These are phyloP conservation scores for Yarrowia bubula DNA, from an alignment of 805 yeast species.

Conservation along the genomic window DNA sequence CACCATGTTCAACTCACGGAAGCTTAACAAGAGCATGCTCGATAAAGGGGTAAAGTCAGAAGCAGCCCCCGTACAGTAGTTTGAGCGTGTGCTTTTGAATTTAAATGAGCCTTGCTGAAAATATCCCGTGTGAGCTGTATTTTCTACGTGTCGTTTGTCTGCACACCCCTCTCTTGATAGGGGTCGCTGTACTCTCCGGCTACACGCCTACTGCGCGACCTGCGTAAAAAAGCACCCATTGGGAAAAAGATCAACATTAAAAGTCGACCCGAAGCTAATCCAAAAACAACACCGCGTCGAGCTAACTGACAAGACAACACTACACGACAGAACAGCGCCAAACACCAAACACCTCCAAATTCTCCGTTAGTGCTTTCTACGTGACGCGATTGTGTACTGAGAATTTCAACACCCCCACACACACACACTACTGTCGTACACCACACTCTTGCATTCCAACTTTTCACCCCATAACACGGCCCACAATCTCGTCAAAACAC, in stretches of 20 bases:
- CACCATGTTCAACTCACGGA: no score
- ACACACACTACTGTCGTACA: not conserved
- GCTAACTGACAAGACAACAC: no score
- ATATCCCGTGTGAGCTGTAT: not conserved
- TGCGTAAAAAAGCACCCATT: constrained; percentile 7
- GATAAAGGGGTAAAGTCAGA: constrained; percentile 26
- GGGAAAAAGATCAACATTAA: constrained; percentile 25
- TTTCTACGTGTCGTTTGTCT: not conserved
- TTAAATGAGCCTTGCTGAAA: no score
- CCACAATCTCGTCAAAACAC: not conserved
- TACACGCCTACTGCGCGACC: constrained; percentile 22
- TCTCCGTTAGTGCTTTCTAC: no score
- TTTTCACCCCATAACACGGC: not conserved
- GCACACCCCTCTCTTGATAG: not conserved
- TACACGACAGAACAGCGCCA: no score
- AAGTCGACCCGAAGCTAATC: constrained; percentile 4
- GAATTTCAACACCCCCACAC: not conserved
- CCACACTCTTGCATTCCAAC: no score
- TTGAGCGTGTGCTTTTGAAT: not conserved
- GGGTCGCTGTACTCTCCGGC: not conserved
- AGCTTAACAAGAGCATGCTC: constrained; percentile 3
- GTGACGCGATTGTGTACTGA: no score
- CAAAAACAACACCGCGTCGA: constrained; percentile 25
- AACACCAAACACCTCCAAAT: no score
- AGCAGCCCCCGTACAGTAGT: constrained; percentile 15